Evolutionary conservation across 2,329 filamentous ascomycete species (phyloP).

Genomic region (Pseudocercospora fuligena): DNA sequence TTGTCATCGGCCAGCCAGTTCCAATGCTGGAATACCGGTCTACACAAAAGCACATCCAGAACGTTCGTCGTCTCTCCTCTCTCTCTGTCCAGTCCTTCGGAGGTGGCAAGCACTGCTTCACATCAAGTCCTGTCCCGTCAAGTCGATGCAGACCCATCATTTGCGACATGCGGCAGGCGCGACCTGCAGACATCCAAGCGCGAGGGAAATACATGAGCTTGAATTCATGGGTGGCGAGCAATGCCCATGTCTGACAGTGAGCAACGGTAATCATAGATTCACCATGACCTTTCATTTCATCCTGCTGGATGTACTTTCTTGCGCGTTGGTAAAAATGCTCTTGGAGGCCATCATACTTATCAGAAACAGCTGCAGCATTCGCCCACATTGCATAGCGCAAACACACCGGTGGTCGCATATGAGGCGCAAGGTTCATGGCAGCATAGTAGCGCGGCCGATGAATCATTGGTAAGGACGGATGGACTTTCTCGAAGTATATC

Average conservation of each 20-base stretch:
- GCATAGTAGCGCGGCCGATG: slow-evolving; percentile 86
- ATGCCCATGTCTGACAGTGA: slow-evolving; percentile 82
- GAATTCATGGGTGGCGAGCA: slow-evolving; percentile 87
- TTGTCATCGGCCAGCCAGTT: slow-evolving; percentile 93
- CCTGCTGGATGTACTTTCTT: slow-evolving; percentile 85
- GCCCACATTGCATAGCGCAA: slow-evolving; percentile 96
- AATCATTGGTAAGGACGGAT: slow-evolving; percentile 84
- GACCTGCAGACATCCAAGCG: slow-evolving; percentile 90
- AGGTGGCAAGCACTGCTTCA: slow-evolving; percentile 87
- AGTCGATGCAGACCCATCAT: slow-evolving; percentile 93
- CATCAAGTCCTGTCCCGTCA: slow-evolving; percentile 80
- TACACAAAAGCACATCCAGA: slow-evolving; percentile 91
- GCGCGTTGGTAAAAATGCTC: slow-evolving; percentile 89
- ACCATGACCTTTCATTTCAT: slow-evolving; percentile 90
- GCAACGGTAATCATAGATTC: slow-evolving; percentile 85
- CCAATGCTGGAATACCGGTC: slow-evolving; percentile 95
- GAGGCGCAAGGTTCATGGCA: slow-evolving; percentile 86
- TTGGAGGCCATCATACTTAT: slow-evolving; percentile 79
- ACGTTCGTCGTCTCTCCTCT: slow-evolving; percentile 88
- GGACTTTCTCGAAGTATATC: slow-evolving; percentile 88
- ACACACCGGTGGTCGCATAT: slow-evolving; percentile 82
- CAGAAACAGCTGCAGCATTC: slow-evolving; percentile 81
- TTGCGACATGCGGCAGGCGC: slow-evolving; percentile 77
- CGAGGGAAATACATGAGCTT: slow-evolving; percentile 97
- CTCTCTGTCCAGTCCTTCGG: slow-evolving; percentile 92